Base-by-base conservation (phyloP, 352 stramenopile genomes). In the Globisporangium cylindrosporum region DNA sequence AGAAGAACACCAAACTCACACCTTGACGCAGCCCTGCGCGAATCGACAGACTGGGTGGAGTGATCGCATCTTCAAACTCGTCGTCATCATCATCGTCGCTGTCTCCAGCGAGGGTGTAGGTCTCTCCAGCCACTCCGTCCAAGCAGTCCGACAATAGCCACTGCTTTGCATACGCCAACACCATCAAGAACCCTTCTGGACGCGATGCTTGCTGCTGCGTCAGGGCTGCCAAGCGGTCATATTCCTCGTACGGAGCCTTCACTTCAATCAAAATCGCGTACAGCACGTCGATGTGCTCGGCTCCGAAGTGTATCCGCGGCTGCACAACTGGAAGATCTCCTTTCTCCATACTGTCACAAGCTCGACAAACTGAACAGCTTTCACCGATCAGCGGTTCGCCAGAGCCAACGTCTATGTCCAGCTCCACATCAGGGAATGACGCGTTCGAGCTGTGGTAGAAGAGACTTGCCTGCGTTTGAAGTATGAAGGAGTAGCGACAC, bases 221-320 rank as follows among this genome's bases (percentile, higher is more conserved):
- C 25, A 96, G 79, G 59, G 73, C 74, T 0, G 86, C 60, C 32
- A 95, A 70, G 0, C 88, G 78, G 59, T 94, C 87, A 38, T 91
- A 95, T 62, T 96, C 84, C 57, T 95, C 89, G 65, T 94, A 96
- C 32, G 89, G 89, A 14, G 89, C 84, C 66, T 91, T 92, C 36
- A 96, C 86, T 73, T 96, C 89, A 59, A 92, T 86, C 62, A 96
- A 66, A 71, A 96, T 93, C 24, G 87, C 86, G 63, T 92, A 93
- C 62, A 95, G 76, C 2, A 95, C 83, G 59, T 96, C 89, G 53
- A 96, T 89, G 63, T 95, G 89, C 32, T 92, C 77, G 0, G 79
- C 73, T 59, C 77, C 84, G 43, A 96, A 85, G 70, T 96, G 89
- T 46, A 95, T 78, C 32, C 75, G 75, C 0, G 87, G 87, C 54